These are phyloP conservation scores for Rhizopogon salebrosus DNA, from an alignment of 768 basidiomycete genomes.

Conservation along the genomic window DNA sequence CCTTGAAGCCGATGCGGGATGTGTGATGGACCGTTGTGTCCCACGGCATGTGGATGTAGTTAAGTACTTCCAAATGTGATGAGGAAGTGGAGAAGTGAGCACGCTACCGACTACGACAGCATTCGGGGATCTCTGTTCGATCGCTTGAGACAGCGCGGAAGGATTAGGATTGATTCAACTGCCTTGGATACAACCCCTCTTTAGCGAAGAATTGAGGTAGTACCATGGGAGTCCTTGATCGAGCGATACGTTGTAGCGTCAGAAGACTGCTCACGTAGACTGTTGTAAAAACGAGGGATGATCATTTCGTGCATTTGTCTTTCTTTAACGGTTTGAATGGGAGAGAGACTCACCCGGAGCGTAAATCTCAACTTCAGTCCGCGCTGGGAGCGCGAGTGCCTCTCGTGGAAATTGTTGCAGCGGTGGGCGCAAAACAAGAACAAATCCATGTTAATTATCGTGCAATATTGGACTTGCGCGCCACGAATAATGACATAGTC, in stretches of 20 bases:
- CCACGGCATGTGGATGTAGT: no score
- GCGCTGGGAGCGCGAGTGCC: no score
- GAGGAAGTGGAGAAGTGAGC: constrained; percentile 20
- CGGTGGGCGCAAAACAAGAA: no score
- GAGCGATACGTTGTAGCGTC: no score
- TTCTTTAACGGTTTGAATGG: not conserved
- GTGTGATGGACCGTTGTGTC: no score
- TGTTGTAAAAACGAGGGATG: not conserved
- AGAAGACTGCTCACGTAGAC: no score
- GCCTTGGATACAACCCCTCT: not conserved
- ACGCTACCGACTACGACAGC: constrained; percentile 79
- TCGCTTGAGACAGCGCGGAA: constrained; percentile 53
- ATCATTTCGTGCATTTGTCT: not conserved
- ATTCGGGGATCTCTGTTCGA: constrained; percentile 68
- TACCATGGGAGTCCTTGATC: no score
- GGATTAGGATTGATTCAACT: constrained; percentile 44
- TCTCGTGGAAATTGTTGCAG: no score
- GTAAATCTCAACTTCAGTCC: not conserved
- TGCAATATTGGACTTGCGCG: not conserved
- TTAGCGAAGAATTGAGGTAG: not conserved
- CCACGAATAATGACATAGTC: not conserved
- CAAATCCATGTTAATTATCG: no score
- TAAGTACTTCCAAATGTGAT: no score
- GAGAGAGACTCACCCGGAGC: not conserved
- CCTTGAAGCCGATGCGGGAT: no score